Evolutionary conservation across 768 basidiomycete genomes (phyloP).

Genomic region (Boletus sp.): DNA sequence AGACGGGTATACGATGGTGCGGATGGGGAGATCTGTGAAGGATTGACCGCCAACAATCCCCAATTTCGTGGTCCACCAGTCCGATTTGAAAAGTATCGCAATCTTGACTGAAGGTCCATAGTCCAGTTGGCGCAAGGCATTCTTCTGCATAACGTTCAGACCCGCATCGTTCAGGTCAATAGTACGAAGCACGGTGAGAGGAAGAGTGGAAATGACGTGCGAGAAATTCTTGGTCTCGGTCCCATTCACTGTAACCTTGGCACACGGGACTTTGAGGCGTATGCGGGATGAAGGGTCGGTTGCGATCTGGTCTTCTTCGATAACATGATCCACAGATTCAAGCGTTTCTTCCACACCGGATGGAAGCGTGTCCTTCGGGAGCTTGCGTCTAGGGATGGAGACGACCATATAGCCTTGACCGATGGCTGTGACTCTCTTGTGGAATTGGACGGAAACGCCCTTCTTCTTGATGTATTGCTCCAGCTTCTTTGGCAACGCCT

Average conservation of each 20-base stretch:
- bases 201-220: no score
- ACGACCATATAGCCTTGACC: constrained; percentile 1
- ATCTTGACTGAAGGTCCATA: constrained; percentile 43
- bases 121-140: constrained; percentile 39
- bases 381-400: constrained; percentile 1
- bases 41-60: constrained; percentile 42
- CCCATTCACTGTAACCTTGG: no score
- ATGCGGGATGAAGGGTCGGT: not conserved
- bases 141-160: no score
- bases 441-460: constrained; percentile 10
- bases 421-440: constrained; percentile 20
- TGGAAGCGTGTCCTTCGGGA: not conserved
- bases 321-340: not conserved
- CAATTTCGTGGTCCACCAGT: constrained; percentile 42
- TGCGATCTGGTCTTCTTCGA: not conserved
- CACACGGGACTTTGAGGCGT: not conserved
- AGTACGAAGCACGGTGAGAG: no score
- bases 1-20: constrained; percentile 45
- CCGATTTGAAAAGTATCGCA: constrained; percentile 40
- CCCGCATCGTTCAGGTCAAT: no score
- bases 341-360: not conserved
- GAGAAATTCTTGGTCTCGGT: no score
- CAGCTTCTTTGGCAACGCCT: constrained; percentile 26
- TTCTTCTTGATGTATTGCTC: constrained; percentile 8
- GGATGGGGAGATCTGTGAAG: constrained; percentile 41